Evolutionary conservation across 73 alveolate genomes (phyloP), one percentile per base, ranked within the genome.

Genomic region (Uronychia setigera): DNA sequence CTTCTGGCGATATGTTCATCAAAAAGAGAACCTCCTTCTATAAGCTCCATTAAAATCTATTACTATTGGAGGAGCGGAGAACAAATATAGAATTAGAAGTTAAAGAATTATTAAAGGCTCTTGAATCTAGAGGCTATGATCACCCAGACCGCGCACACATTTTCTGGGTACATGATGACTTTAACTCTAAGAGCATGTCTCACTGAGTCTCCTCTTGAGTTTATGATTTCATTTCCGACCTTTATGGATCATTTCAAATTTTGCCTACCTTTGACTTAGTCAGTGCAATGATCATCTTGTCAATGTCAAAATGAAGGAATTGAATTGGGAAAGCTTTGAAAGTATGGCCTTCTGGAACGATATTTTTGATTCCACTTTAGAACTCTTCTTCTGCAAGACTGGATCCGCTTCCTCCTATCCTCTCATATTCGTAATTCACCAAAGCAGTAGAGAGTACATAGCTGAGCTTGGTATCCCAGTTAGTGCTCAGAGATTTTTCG

Each of bases 291-390:
- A 94, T 77, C 86, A 94, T 94, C 46, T 92, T 80, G 35, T 92
- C 91, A 33, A 88, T 74, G 33, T 92, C 93, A 35, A 83, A 75
- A 31, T 92, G 95, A 57, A 80, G 81, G 87, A 92, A 80, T 76
- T 92, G 91, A 32, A 92, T 87, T 5, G 98, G 98, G 78, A 89
- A 90, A 31, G 97, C 98, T 90, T 94, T 94, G 84, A 94, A 94
- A 5, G 96, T 90, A 74, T 92, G 97, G 33, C 98, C 98, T 90
- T 92, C 97, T 14, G 96, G 96, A 58, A 94, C 96, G 79, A 87
- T 31, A 60, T 88, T 81, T 80, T 94, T 94, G 33, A 94, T 86
- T 35, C 93, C 78, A 27, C 86, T 67, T 79, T 93, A 79, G 90
- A 94, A 94, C 81, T 94, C 98, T 26, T 92, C 94, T 74, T 87